Percentiles rank a stretch among this genome's conserved stretches.
These are phyloP conservation scores for Candida lessepsii DNA, from an alignment of 805 yeast species.

Conservation along the genomic window DNA sequence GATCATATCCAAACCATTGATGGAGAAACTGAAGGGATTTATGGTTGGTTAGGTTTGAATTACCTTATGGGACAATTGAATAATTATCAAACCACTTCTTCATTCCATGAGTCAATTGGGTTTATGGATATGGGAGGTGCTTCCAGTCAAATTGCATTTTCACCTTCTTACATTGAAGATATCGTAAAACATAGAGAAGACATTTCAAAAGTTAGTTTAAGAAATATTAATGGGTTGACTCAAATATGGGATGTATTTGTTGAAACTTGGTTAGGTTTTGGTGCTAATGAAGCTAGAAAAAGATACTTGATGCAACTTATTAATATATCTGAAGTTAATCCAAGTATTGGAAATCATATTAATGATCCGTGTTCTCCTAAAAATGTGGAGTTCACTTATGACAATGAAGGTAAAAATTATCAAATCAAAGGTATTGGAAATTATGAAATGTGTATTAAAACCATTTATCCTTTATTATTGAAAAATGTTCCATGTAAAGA, in stretches of 20 bases:
- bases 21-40: conserved; percentile 92
- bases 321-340: conserved; percentile 21
- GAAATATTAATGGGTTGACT: conserved; percentile 66
- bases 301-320: conserved; percentile 65
- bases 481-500: conserved; percentile 81
- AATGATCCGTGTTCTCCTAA: conserved; percentile 81
- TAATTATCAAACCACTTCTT: conserved; percentile 37
- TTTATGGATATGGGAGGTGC: conserved; percentile 99
- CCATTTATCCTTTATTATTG: conserved; percentile 72
- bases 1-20: conserved; percentile 83
- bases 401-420: conserved; percentile 46
- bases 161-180: conserved; percentile 63
- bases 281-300: conserved; percentile 89
- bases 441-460: conserved; percentile 67
- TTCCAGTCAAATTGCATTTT: conserved; percentile 92
- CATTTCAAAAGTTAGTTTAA: conserved; percentile 51
- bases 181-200: conserved; percentile 38
- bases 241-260: conserved; percentile 87
- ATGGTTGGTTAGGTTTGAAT: conserved; percentile 93
- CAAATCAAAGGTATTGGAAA: conserved; percentile 73
- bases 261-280: conserved; percentile 96
- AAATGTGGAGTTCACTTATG: conserved; percentile 51
- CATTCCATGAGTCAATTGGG: conserved; percentile 65
- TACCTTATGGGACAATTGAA: conserved; percentile 71
- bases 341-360: conserved; percentile 22